These are phyloP conservation scores for Quercus glauca DNA, from an alignment of 306 rosid genomes.

Conservation along the genomic window DNA sequence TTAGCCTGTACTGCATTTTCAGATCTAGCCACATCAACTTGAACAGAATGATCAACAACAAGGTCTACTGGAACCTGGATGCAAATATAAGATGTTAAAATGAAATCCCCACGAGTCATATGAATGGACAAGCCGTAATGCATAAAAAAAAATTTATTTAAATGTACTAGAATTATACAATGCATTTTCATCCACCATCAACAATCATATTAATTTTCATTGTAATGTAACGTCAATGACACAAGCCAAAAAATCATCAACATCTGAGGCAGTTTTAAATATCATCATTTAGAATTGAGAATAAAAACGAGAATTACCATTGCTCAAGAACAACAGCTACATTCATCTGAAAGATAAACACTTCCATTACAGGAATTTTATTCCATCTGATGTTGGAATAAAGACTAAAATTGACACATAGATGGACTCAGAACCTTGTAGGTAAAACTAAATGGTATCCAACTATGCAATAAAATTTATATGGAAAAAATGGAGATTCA, in stretches of 20 bases:
- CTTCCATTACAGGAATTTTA: background rate
- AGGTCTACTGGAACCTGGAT: slow-evolving; percentile 5
- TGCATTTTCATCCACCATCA: background rate
- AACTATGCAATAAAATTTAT: background rate
- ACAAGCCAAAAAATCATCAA: background rate
- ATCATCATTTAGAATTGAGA: background rate
- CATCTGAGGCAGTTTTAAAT: background rate
- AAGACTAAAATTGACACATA: background rate
- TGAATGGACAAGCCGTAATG: background rate
- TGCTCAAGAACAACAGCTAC: background rate
- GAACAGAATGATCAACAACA: slow-evolving; percentile 7
- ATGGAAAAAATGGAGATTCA: background rate
- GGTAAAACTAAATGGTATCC: background rate
- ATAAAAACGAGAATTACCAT: background rate
- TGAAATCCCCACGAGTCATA: background rate
- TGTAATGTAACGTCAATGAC: background rate
- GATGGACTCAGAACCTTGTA: background rate
- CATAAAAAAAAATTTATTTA: background rate
- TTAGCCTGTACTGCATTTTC: slow-evolving; percentile 5
- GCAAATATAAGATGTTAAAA: background rate
- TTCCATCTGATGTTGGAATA: background rate
- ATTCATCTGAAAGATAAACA: background rate
- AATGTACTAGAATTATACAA: background rate
- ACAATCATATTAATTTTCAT: background rate
- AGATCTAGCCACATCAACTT: slow-evolving; percentile 3